Base-by-base conservation (phyloP, 176 grass and related monocot species). In the Panicum miliaceum region DNA sequence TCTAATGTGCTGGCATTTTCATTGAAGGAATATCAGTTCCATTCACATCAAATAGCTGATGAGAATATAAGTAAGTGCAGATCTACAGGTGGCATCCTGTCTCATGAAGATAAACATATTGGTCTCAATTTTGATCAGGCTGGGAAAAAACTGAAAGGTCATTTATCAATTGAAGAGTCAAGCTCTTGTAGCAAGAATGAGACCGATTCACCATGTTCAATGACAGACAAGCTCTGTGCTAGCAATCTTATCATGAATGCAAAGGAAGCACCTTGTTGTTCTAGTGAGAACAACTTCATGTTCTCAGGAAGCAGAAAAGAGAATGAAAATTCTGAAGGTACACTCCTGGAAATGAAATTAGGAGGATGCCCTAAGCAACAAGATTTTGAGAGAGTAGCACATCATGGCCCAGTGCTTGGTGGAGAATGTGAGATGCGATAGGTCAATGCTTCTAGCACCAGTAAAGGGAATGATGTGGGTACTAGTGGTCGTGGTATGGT, bases 171-270 rank as follows among this genome's bases (percentile, higher is more conserved):
- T 84, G 80, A 77, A 68, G 70, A 78, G 68, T 76, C 79, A 35
- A 81, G 77, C 82, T 89, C 83, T 75, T 91, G 76, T 71, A 89
- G 80, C 61, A 74, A 91, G 72, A 78, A 86, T 75, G 77, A 66
- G 74, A 91, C 82, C 54, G 40, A 86, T 27, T 87, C 88, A 23
- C 80, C 74, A 65, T 42, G 64, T 78, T 90, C 90, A 75, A 81
- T 72, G 27, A 65, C 57, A 77, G 54, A 71, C 8, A 60, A 88
- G 47, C 15, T 16, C 19, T 48, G 22, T 70, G 20, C 45, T 61
- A 79, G 22, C 51, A 45, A 48, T 82, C 41, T 63, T 74, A 27
- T 85, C 22, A 18, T 58, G 57, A 82, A 77, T 73, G 83, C 70
- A 45, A 67, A 89, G 37, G 79, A 82, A 29, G 27, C 61, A 75